Base-by-base conservation (phyloP, 2,329 filamentous ascomycete species). In the Cladophialophora carrionii region DNA sequence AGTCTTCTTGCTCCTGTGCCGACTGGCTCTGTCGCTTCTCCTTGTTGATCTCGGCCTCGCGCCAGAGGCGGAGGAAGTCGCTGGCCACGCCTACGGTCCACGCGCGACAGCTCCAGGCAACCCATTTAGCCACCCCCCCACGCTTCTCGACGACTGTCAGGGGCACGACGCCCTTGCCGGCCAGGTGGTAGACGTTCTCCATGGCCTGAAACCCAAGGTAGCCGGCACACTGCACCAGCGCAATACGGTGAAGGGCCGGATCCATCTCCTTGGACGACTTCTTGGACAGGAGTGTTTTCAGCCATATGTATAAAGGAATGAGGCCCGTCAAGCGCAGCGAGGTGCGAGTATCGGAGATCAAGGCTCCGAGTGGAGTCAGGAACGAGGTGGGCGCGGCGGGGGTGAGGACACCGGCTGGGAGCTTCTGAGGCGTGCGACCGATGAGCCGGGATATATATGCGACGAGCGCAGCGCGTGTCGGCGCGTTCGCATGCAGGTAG, bases 141-240 rank as follows among this genome's bases (percentile, higher is more conserved):
- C 74, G 76, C 53, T 76, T 76, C 22, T 79, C 76, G 4, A 81
- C 68, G 20, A 76, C 71, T 4, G 71, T 72, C 49, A 77, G 73
- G 8, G 76, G 82, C 57, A 96, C 74, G 3, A 96, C 85, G 22
- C 89, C 88, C 76, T 92, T 92, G 66, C 82, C 81, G 2, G 87
- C 83, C 43, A 98, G 83, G 79, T 90, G 96, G 17, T 90, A 90
- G 46, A 85, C 83, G 78, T 96, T 97, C 81, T 99, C 95, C 48
- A 94, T 82, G 1, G 85, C 79, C 78, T 97, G 92, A 80, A 90
- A 96, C 9, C 80, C 75, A 9, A 89, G 78, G 76, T 90, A 90
- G 10, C 86, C 82, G 10, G 83, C 69, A 22, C 96, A 85, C 76
- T 95, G 90, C 6, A 84, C 79, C 76, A 87, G 88, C 24, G 86